Conservation (phyloP, 2,329 filamentous ascomycete species). For the Pseudonectria foliicola region DNA sequence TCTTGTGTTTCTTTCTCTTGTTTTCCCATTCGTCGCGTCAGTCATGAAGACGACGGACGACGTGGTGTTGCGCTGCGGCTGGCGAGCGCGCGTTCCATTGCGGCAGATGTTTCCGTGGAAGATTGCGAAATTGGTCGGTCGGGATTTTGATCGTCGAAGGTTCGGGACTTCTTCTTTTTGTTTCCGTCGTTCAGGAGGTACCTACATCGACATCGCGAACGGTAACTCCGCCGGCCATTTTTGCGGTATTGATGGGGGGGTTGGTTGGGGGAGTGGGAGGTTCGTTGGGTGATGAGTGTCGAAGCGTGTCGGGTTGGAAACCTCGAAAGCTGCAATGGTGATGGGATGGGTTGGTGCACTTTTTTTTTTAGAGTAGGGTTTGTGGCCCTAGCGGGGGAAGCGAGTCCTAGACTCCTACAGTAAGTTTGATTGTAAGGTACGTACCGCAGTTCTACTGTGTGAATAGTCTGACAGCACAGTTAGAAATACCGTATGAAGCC, state of each 20-base stretch:
- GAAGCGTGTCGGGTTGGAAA: slow-evolving; percentile 20
- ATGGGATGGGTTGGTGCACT: slow-evolving; percentile 15
- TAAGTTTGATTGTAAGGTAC: slow-evolving; percentile 22
- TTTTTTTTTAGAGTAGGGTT: slow-evolving; percentile 26
- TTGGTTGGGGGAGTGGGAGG: slow-evolving; percentile 15
- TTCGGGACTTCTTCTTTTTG: slow-evolving; percentile 5
- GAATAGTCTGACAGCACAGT: slow-evolving; percentile 4
- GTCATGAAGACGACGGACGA: too few relatives aligned
- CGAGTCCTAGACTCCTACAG: too few relatives aligned
- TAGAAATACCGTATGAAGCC: background rate
- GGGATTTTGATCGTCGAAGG: slow-evolving; percentile 2
- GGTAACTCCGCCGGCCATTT: slow-evolving; percentile 71
- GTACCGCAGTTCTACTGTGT: slow-evolving; percentile 10
- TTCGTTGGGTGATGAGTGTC: slow-evolving; percentile 26
- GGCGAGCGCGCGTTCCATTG: slow-evolving; percentile 10
- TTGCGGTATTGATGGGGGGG: slow-evolving; percentile 46
- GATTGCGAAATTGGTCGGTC: slow-evolving; percentile 24
- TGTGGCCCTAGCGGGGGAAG: slow-evolving; percentile 23
- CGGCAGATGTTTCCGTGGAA: slow-evolving; percentile 15
- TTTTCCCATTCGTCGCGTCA: background rate
- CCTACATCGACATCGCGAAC: slow-evolving; percentile 83
- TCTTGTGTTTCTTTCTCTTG: slow-evolving; percentile 7
- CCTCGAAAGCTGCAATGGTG: slow-evolving; percentile 13
- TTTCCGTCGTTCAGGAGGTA: slow-evolving; percentile 28
- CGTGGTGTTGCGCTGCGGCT: too few relatives aligned